These are phyloP conservation scores for Pouteria glomerata DNA, from an alignment of 148 eudicot species.

Conservation along the genomic window DNA sequence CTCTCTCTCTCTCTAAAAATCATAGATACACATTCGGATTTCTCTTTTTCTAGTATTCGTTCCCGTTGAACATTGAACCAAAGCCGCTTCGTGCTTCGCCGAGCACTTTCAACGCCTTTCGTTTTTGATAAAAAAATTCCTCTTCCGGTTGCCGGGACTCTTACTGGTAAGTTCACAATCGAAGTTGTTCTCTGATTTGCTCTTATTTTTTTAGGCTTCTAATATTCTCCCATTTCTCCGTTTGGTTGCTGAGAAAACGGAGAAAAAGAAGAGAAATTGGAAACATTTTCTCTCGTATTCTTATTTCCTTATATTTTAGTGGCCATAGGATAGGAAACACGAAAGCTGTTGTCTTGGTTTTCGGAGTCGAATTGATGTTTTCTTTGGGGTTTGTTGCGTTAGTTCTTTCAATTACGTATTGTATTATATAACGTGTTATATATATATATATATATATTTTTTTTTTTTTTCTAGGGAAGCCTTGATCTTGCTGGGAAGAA, in stretches of 20 bases:
- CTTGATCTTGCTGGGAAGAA: neutral
- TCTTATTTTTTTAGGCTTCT: slow-evolving; percentile 1
- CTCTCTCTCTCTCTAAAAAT: neutral
- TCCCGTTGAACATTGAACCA: slow-evolving; percentile 3
- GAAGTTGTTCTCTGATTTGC: neutral
- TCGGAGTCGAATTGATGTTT: neutral
- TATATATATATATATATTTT: neutral
- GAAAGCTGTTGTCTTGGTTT: neutral
- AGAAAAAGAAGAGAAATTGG: neutral
- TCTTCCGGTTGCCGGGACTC: neutral
- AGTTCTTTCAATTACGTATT: too few relatives aligned
- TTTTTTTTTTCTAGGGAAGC: neutral
- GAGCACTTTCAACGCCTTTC: neutral
- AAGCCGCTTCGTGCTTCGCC: neutral
- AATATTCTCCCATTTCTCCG: neutral
- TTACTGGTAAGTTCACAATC: slow-evolving; percentile 5
- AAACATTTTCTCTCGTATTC: neutral
- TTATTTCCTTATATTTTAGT: neutral
- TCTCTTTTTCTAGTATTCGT: neutral
- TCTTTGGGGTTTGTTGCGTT: neutral
- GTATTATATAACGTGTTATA: too few relatives aligned
- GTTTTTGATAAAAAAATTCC: neutral
- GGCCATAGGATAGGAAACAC: neutral
- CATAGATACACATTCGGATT: neutral
- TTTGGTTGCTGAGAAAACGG: slow-evolving; percentile 3